Conservation (phyloP, 495 filamentous ascomycete genomes). For the Oidiodendron maius region DNA sequence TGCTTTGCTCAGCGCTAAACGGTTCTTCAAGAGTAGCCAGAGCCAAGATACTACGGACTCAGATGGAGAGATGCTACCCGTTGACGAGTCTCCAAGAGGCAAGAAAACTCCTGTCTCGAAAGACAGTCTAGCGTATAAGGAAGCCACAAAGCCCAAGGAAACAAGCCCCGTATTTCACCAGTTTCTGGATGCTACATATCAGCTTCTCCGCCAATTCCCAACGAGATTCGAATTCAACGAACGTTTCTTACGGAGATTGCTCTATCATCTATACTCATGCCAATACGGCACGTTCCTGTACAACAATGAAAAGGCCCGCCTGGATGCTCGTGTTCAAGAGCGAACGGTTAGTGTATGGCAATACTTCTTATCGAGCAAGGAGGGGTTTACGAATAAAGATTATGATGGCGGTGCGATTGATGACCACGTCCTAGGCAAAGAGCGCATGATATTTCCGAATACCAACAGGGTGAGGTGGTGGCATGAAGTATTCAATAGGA, state of each 20-base stretch:
- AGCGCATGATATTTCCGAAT: conserved; percentile 78
- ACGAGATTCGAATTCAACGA: conserved; percentile 97
- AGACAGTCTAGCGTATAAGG: conserved; percentile 26
- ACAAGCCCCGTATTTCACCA: conserved; percentile 98
- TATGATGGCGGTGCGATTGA: conserved; percentile 70
- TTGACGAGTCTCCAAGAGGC: conserved; percentile 37
- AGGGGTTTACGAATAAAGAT: conserved; percentile 68
- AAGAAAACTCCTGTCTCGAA: conserved; percentile 6
- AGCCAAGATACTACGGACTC: conserved; percentile 58
- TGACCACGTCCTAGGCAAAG: conserved; percentile 67
- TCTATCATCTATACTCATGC: conserved; percentile 93
- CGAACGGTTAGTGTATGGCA: conserved; percentile 90
- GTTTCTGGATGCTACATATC: conserved; percentile 93
- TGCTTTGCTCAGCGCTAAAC: conserved; percentile 78
- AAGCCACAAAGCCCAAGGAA: conserved; percentile 62
- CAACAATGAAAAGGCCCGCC: conserved; percentile 87
- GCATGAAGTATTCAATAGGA: conserved; percentile 78
- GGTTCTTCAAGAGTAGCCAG: conserved; percentile 77
- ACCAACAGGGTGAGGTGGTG: conserved; percentile 75
- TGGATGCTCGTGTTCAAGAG: conserved; percentile 63
- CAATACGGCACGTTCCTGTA: conserved; percentile 97
- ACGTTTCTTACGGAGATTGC: conserved; percentile 79
- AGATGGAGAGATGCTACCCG: conserved; percentile 49
- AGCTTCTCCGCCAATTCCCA: conserved; percentile 81
- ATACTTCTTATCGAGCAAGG: conserved; percentile 65